Base-by-base conservation (phyloP, 2,329 filamentous ascomycete genomes). In the Calonectria pseudoturangicola region DNA sequence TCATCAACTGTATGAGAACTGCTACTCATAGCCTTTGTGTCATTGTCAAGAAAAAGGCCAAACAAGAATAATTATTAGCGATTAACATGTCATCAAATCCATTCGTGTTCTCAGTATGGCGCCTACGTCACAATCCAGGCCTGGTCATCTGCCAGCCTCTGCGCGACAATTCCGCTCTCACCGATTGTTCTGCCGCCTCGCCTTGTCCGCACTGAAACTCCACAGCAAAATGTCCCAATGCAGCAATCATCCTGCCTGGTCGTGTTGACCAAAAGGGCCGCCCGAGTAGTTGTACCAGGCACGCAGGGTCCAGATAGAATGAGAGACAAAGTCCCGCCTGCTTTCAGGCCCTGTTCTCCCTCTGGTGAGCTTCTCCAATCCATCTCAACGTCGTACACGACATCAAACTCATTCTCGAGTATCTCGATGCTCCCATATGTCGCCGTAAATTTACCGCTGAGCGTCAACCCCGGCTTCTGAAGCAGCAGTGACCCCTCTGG, bases 191-290 rank as follows among this genome's bases (percentile, higher is more conserved):
- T 3, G 4, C 43, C n/a, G 8, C 39, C 18, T 36, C 45, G 41
- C 16, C 60, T 36, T 15, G 15, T 15, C 27, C 60, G 48, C 25
- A 33, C 28, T n/a, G 30, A 33, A 41, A 33, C 18, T n/a, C 60
- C 60, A 21, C 43, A 64, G 27, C 41, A 64, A 16, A 48, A 64
- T 21, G 27, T 15, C 10, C 41, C 60, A 47, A 30, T 15, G 21
- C 28, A 36, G 27, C 6, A 27, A n/a, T 36, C 16, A 15, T 16
- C 60, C 15, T 45, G 27, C 15, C 41, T 64, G 21, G 8, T 18
- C 18, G 43, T 47, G 28, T 64, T 47, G 15, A 9, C 41, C 41
- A 64, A 30, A 30, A 64, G 60, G 12, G 41, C 39, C 10, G 41
- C 60, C 6, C 41, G 47, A 8, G 60, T 48, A 21, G 27, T 33